phyloP scores from a whole-genome alignment of 2,329 filamentous ascomycete genomes.

The Aureobasidium namibiae region DNA sequence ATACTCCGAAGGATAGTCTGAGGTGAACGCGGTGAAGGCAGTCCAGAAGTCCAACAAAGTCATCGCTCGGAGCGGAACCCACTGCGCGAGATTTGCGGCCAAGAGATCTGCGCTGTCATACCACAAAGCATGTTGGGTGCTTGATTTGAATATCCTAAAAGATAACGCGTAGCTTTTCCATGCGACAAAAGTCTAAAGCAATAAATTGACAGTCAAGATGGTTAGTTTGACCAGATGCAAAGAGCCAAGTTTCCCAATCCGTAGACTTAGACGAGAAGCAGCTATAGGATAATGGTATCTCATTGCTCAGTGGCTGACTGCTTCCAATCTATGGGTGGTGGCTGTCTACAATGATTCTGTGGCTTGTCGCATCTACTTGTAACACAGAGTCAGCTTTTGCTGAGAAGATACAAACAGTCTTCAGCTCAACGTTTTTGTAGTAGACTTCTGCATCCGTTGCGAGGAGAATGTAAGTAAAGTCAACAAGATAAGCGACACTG shows the following conservation, averaged over 20 bases:
- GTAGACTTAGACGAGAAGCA: neutral
- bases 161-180: neutral
- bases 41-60: neutral
- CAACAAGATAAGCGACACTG: neutral
- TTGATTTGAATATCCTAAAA: neutral
- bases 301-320: neutral
- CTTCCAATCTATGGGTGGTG: neutral
- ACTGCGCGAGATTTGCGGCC: neutral
- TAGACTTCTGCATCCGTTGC: neutral
- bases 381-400: neutral
- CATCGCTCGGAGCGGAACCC: neutral
- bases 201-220: neutral
- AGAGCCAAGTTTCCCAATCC: neutral
- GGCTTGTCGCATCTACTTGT: neutral
- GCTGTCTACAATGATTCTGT: constrained; percentile 1
- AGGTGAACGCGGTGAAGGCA: neutral
- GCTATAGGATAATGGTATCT: neutral
- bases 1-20: neutral
- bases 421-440: neutral
- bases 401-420: neutral
- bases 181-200: neutral
- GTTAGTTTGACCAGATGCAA: neutral
- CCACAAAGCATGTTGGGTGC: neutral
- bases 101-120: neutral
- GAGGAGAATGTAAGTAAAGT: neutral